Evolutionary conservation across 129 eudicot species (phyloP), one percentile per base, ranked within the genome.

Genomic region (Artemisia argyi): DNA sequence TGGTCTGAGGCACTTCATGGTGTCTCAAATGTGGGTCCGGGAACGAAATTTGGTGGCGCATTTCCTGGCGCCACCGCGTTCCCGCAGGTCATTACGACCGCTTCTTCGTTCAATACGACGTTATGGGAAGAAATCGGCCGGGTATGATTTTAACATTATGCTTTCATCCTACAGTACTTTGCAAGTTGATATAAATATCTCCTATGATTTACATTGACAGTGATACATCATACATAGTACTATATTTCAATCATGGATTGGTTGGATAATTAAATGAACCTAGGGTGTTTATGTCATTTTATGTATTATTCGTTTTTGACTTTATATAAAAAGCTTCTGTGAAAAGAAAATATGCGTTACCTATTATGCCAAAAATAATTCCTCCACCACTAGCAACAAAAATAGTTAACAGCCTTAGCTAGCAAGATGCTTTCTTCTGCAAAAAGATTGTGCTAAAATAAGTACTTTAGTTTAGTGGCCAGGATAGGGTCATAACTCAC

Each of bases 1-100:
- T 90, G 97, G 97, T 85, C 91, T 50, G 97, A 90, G 84, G 97
- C 97, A 46, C 83, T 90, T 55, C 97, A 90, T 66, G 97, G 97
- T 4, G 89, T 90, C n/a, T 90, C 97, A 0, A 81, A 90, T 73
- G 91, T 90, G 20, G 95, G 95, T 2, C 90, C 88, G 0, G 97
- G 97, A 20, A 90, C 97, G 0, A 83, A 20, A 32, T 90, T 90
- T 66, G 97, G 95, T 26, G 97, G 97, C 22, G 87, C 74, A 0
- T 90, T 87, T 56, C 91, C 95, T 11, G 97, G 87, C 11, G 97
- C 97, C 70, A 90, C 97, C 19, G 90, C 91, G 48, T 90, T 90
- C 86, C 97, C 97, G 54, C 97, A 90, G 47, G 97, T 90, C 61
- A 90, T 90, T 64, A 81, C 90, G 39, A 90, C 95, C 42, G 95